Percentiles rank a stretch among this genome's conserved stretches.
Evolutionary conservation across 306 rosid species (phyloP).

Genomic region (Glycine soja): DNA sequence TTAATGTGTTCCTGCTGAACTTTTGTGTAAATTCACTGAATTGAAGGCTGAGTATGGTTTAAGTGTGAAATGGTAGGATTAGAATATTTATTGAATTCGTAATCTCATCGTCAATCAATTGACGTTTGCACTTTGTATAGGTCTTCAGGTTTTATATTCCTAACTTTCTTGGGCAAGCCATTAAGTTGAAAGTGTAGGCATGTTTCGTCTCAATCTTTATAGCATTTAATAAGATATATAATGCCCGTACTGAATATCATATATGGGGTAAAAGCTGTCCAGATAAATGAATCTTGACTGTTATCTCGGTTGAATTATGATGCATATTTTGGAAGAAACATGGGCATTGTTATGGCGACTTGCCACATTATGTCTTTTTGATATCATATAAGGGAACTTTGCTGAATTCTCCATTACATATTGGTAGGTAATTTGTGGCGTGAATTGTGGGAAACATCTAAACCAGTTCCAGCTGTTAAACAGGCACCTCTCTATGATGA

Average conservation of each 20-base stretch:
- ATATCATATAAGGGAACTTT: not conserved
- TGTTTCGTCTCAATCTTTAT: not conserved
- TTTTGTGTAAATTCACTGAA: too few relatives aligned
- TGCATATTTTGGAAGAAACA: too few relatives aligned
- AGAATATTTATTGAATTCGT: not conserved
- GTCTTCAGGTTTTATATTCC: not conserved
- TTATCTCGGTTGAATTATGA: too few relatives aligned
- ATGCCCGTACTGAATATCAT: too few relatives aligned
- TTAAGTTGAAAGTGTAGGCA: constrained; percentile 24
- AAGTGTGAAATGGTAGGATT: too few relatives aligned
- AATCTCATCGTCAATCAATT: constrained; percentile 6
- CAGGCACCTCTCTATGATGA: constrained; percentile 95
- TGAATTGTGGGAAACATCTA: constrained; percentile 91
- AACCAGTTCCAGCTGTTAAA: constrained; percentile 92
- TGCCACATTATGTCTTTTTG: not conserved
- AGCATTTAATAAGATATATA: too few relatives aligned
- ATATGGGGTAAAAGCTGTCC: too few relatives aligned
- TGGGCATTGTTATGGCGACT: too few relatives aligned
- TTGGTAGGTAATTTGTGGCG: constrained; percentile 92
- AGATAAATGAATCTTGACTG: too few relatives aligned
- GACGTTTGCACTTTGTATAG: not conserved
- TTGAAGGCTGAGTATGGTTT: too few relatives aligned
- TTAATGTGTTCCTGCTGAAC: too few relatives aligned
- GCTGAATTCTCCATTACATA: constrained; percentile 29
- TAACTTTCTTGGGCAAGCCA: constrained; percentile 1